A percentile compares a stretch with the other conserved stretches of the same genome.
These are phyloP conservation scores for Entomortierella beljakovae DNA, from an alignment of 192 early-diverging fungal species.

Conservation along the genomic window DNA sequence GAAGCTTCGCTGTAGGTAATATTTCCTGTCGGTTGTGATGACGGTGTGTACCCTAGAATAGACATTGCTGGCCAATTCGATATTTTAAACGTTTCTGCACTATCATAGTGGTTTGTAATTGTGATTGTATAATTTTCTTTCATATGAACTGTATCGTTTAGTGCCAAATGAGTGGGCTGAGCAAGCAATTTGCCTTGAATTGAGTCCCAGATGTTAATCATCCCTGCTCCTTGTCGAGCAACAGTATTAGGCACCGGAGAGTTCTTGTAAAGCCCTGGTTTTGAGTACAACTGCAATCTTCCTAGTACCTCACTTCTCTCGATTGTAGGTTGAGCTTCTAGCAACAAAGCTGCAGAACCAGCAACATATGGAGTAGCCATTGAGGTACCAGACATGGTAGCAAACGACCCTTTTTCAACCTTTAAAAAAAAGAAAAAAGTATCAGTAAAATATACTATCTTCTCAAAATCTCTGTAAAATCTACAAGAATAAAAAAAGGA, in stretches of 20 bases:
- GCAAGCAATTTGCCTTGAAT: constrained; percentile 62
- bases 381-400: constrained; percentile 68
- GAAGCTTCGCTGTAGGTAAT: constrained; percentile 13
- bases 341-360: constrained; percentile 44
- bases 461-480: constrained; percentile 1
- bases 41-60: constrained; percentile 51
- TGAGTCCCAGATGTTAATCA: constrained; percentile 75
- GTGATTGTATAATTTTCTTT: constrained; percentile 43
- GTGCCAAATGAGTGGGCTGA: constrained; percentile 64
- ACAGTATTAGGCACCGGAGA: constrained; percentile 45
- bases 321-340: constrained; percentile 22
- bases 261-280: constrained; percentile 16
- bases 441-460: not conserved
- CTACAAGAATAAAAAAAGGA: constrained; percentile 1
- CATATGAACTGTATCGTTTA: constrained; percentile 64
- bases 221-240: constrained; percentile 74
- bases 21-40: constrained; percentile 12
- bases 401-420: constrained; percentile 34
- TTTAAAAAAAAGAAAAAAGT: not conserved
- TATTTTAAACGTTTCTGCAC: constrained; percentile 39
- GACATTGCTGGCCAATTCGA: constrained; percentile 52
- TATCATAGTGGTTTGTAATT: constrained; percentile 51
- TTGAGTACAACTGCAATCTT: constrained; percentile 26
- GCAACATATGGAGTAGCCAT: constrained; percentile 73
- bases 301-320: constrained; percentile 17